Evolutionary conservation across 2,329 filamentous ascomycete genomes (phyloP).

Genomic region (Fusarium gaditjirri): DNA sequence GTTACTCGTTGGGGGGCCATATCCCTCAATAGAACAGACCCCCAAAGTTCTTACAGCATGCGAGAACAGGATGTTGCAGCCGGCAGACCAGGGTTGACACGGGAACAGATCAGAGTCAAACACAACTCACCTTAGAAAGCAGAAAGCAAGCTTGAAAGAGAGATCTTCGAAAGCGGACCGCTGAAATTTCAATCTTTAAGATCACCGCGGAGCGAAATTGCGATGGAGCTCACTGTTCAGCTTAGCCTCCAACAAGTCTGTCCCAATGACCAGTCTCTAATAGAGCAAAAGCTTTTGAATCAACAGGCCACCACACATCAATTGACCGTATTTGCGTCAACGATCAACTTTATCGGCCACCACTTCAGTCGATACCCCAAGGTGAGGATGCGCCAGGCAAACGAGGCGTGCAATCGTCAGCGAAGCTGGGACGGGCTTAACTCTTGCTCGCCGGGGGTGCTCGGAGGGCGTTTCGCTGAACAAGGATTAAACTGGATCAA

Average conservation of each 20-base stretch:
- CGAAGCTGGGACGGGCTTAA: conserved; percentile 26
- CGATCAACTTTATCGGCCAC: conserved; percentile 39
- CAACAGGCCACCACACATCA: conserved; percentile 19
- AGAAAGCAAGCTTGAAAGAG: conserved; percentile 10
- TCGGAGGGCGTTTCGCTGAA: conserved; percentile 31
- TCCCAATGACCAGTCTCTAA: conserved; percentile 23
- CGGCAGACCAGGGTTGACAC: neutral
- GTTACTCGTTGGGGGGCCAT: conserved; percentile 11
- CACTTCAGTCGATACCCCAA: conserved; percentile 32
- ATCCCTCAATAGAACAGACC: conserved; percentile 4
- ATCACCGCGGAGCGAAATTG: conserved; percentile 37
- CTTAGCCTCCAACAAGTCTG: conserved; percentile 22
- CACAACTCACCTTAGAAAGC: conserved; percentile 29
- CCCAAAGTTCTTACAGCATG: neutral
- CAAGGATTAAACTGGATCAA: conserved; percentile 38
- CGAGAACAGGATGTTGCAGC: neutral
- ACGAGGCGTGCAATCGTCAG: conserved; percentile 31
- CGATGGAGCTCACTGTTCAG: conserved; percentile 33
- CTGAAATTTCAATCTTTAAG: conserved; percentile 29
- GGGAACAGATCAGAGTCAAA: conserved; percentile 8
- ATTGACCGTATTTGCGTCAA: conserved; percentile 29
- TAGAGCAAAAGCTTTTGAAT: neutral
- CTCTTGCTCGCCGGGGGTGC: conserved; percentile 26
- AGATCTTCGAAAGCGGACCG: conserved; percentile 19
- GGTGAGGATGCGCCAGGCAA: conserved; percentile 21